phyloP scores from a whole-genome alignment of 257 asterid genomes.

The Buddleja alternifolia region DNA sequence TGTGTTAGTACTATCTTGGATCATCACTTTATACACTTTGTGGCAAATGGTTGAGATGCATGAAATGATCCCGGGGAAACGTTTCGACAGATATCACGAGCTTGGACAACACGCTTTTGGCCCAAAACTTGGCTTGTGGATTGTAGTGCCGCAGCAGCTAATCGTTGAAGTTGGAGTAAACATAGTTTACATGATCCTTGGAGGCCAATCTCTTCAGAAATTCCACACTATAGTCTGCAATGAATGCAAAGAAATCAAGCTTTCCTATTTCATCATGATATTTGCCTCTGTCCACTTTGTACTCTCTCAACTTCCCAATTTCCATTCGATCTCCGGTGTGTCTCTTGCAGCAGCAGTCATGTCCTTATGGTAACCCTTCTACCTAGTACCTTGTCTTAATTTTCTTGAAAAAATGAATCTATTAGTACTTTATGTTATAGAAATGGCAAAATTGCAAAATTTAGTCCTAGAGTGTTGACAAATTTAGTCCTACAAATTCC shows the following conservation, averaged over 20 bases:
- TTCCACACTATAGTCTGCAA: slow-evolving; percentile 36
- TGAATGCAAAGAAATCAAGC: slow-evolving; percentile 26
- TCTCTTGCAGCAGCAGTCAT: slow-evolving; percentile 41
- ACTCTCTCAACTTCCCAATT: slow-evolving; percentile 39
- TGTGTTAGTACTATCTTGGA: slow-evolving; percentile 41
- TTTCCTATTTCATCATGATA: slow-evolving; percentile 37
- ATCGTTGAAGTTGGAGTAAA: slow-evolving; percentile 41
- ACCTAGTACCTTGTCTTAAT: neutral
- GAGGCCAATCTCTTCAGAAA: slow-evolving; percentile 42
- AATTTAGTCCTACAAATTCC: too few species aligned
- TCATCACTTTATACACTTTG: slow-evolving; percentile 44
- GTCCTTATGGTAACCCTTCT: slow-evolving; percentile 36
- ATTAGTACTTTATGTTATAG: too few species aligned
- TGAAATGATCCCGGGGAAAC: slow-evolving; percentile 44
- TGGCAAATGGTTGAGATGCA: slow-evolving; percentile 60
- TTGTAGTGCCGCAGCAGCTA: slow-evolving; percentile 55
- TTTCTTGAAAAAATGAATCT: too few species aligned
- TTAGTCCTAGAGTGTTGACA: too few species aligned
- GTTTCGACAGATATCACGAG: slow-evolving; percentile 57
- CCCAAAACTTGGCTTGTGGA: slow-evolving; percentile 48
- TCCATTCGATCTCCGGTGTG: slow-evolving; percentile 36
- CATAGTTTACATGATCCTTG: slow-evolving; percentile 55
- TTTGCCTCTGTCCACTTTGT: slow-evolving; percentile 42
- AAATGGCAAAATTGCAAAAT: too few species aligned
- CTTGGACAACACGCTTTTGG: slow-evolving; percentile 59